These are phyloP conservation scores for Stemphylium beticola DNA, from an alignment of 2,329 filamentous ascomycete genomes.

Conservation along the genomic window DNA sequence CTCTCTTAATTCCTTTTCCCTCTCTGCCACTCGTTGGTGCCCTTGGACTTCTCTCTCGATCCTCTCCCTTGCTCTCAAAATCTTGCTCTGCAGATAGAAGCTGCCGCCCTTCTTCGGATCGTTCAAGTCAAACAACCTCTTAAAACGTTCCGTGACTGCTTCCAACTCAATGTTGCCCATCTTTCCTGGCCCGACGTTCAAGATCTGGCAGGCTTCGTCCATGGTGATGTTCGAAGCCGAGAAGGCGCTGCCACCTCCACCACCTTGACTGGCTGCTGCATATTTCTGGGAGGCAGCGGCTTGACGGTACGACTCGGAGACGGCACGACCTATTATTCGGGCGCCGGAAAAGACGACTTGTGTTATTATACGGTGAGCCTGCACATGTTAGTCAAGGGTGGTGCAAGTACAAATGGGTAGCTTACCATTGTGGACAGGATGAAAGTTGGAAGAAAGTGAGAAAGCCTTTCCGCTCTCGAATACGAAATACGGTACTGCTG, in stretches of 20 bases:
- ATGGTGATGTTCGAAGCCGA: constrained; percentile 80
- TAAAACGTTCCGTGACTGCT: constrained; percentile 84
- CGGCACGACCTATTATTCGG: constrained; percentile 90
- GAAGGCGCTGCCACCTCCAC: constrained; percentile 57
- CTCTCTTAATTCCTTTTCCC: constrained; percentile 79
- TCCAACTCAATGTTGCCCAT: constrained; percentile 78
- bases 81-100: constrained; percentile 98
- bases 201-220: constrained; percentile 95
- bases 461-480: background rate
- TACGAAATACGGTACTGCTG: background rate
- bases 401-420: background rate
- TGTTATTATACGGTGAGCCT: constrained; percentile 95
- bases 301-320: constrained; percentile 94
- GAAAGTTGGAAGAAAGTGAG: background rate
- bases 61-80: constrained; percentile 86
- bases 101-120: constrained; percentile 95
- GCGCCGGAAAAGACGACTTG: constrained; percentile 90
- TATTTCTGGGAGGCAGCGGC: constrained; percentile 86
- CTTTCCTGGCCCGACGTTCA: constrained; percentile 90
- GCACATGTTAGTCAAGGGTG: constrained; percentile 30
- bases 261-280: constrained; percentile 71
- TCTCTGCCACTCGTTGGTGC: constrained; percentile 70
- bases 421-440: constrained; percentile 34
- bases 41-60: constrained; percentile 86
- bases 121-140: constrained; percentile 92